Percentiles rank a stretch among this genome's conserved stretches.
These are phyloP conservation scores for Calcarisporium arbuscula DNA, from an alignment of 2,329 filamentous ascomycete species.

Conservation along the genomic window DNA sequence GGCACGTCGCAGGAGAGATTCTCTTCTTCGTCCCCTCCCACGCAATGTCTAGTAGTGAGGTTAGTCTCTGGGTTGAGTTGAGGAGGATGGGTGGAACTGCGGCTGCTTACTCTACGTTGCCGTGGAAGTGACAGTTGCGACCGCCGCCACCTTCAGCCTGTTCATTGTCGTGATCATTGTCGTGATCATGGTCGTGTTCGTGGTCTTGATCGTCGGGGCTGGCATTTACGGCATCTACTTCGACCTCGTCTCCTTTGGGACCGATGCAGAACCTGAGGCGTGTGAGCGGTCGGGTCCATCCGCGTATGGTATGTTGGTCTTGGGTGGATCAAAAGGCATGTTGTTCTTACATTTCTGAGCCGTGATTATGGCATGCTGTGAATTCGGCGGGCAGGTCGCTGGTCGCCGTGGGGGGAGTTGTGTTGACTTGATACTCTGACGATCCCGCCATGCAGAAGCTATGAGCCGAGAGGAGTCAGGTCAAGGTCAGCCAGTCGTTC, in stretches of 20 bases:
- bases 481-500: too few relatives aligned
- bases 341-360: slow-evolving; percentile 42
- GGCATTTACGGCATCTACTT: slow-evolving; percentile 39
- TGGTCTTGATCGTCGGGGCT: slow-evolving; percentile 17
- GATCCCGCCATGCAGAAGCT: slow-evolving; percentile 39
- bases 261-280: slow-evolving; percentile 55
- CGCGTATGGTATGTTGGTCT: slow-evolving; percentile 6
- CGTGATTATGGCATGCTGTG: slow-evolving; percentile 61
- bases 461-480: neutral
- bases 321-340: neutral
- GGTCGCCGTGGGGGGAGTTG: slow-evolving; percentile 45
- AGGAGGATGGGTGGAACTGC: neutral
- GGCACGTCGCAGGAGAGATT: slow-evolving; percentile 37
- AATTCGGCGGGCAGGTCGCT: slow-evolving; percentile 52
- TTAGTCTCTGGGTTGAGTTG: neutral
- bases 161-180: slow-evolving; percentile 12
- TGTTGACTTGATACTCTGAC: slow-evolving; percentile 36
- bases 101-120: slow-evolving; percentile 60
- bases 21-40: slow-evolving; percentile 39
- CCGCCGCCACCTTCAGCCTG: slow-evolving; percentile 12
- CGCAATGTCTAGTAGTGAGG: slow-evolving; percentile 44
- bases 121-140: slow-evolving; percentile 55
- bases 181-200: slow-evolving; percentile 13
- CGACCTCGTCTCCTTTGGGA: slow-evolving; percentile 53
- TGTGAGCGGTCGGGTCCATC: too few relatives aligned